These are phyloP conservation scores for Nyssa sinensis DNA, from an alignment of 148 eudicot species.

Conservation along the genomic window DNA sequence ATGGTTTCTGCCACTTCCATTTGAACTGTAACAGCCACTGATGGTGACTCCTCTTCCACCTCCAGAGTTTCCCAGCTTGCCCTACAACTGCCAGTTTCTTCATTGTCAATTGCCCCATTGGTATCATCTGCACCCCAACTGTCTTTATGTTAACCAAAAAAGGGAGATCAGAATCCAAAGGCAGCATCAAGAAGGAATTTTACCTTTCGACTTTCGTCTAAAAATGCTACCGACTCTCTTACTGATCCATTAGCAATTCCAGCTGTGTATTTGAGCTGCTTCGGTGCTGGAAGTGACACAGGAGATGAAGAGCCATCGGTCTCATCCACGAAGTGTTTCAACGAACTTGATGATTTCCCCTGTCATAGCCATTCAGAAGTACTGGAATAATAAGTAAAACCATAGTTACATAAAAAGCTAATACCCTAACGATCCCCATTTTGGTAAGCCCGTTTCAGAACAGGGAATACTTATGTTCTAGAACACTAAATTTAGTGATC, in stretches of 20 bases:
- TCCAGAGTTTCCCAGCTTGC: slow-evolving; percentile 19
- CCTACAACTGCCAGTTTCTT: neutral
- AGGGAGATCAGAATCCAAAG: neutral
- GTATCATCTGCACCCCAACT: slow-evolving; percentile 5
- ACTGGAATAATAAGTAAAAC: neutral
- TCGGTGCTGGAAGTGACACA: slow-evolving; percentile 13
- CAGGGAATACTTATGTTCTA: no score
- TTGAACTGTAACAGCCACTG: slow-evolving; percentile 23
- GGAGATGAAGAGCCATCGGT: slow-evolving; percentile 1
- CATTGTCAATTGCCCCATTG: slow-evolving; percentile 6
- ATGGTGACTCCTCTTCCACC: slow-evolving; percentile 28
- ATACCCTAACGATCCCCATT: no score
- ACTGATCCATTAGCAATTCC: slow-evolving; percentile 16
- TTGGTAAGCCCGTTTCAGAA: no score
- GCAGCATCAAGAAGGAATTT: neutral
- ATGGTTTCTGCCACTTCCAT: slow-evolving; percentile 28
- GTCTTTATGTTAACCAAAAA: neutral
- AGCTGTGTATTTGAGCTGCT: slow-evolving; percentile 12
- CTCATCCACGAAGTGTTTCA: neutral
- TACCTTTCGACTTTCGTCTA: slow-evolving; percentile 9
- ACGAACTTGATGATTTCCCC: slow-evolving; percentile 11
- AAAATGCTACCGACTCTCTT: slow-evolving; percentile 9
- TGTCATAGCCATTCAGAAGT: neutral
- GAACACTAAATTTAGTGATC: no score
- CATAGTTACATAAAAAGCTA: no score